These are phyloP conservation scores for Lachnum nothofagi DNA, from an alignment of 2,329 filamentous ascomycete genomes.

Conservation along the genomic window DNA sequence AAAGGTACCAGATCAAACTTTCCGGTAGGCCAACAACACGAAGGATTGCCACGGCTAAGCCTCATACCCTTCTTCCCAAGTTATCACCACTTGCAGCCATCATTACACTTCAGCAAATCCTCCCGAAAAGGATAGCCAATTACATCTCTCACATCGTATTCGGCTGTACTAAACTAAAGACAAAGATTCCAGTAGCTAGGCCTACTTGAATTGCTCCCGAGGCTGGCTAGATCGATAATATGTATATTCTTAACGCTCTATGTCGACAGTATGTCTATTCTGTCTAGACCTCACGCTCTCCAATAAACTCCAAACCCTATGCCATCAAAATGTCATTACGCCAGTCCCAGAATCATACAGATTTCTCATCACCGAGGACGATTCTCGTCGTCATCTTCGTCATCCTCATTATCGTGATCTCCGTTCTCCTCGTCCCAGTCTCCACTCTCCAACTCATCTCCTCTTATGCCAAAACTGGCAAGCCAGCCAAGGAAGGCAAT, in stretches of 20 bases:
- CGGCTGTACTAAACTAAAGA: neutral
- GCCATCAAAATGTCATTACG: neutral
- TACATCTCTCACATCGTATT: no score
- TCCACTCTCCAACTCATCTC: constrained; percentile 54
- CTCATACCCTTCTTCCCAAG: no score
- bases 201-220: neutral
- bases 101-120: no score
- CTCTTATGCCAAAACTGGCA: constrained; percentile 71
- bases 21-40: no score
- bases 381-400: neutral
- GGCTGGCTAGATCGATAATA: neutral
- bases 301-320: neutral
- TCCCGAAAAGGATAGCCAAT: no score
- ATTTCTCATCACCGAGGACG: neutral
- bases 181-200: neutral
- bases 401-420: constrained; percentile 4
- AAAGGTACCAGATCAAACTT: no score
- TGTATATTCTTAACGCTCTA: neutral
- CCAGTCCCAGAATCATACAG: neutral
- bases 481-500: constrained; percentile 76
- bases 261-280: neutral
- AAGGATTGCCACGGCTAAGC: no score
- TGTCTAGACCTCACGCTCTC: neutral
- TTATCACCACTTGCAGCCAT: no score
- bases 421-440: constrained; percentile 36